These are phyloP conservation scores for Atkinsonella hypoxylon DNA, from an alignment of 2,329 filamentous ascomycete genomes.

Conservation along the genomic window DNA sequence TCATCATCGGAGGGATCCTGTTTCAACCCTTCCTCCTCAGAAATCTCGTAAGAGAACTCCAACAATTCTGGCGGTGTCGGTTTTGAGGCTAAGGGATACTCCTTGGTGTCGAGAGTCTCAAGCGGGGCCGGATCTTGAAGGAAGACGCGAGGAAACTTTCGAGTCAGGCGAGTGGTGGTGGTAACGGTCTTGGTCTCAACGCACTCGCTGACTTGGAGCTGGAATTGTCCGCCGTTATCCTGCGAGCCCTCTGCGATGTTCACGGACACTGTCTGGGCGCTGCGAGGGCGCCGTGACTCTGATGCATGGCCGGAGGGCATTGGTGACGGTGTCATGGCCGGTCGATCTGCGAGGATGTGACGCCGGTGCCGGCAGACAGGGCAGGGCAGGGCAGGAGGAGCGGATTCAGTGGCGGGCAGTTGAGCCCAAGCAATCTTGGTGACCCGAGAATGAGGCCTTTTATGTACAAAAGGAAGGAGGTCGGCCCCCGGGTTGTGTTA, in stretches of 20 bases:
- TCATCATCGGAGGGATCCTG: constrained; percentile 16
- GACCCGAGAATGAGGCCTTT: background rate
- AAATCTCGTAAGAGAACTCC: constrained; percentile 60
- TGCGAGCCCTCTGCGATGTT: constrained; percentile 31
- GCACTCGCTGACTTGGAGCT: constrained; percentile 51
- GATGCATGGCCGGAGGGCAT: constrained; percentile 22
- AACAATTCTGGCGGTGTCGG: constrained; percentile 71
- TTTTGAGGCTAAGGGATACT: constrained; percentile 77
- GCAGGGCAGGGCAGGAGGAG: background rate
- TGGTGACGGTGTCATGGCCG: constrained; percentile 27
- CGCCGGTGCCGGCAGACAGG: constrained; percentile 8
- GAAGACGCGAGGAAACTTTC: constrained; percentile 71
- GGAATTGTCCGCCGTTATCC: constrained; percentile 27
- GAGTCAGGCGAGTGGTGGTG: constrained; percentile 83
- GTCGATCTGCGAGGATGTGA: constrained; percentile 4
- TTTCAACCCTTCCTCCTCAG: constrained; percentile 20
- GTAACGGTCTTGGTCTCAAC: constrained; percentile 66
- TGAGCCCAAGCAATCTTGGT: background rate
- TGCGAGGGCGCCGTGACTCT: constrained; percentile 22
- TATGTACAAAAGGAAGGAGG: background rate
- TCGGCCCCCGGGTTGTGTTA: background rate
- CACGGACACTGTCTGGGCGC: constrained; percentile 31
- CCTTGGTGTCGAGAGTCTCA: constrained; percentile 66
- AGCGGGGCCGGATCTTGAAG: constrained; percentile 62
- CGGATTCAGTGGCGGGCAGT: constrained; percentile 2